Conservation (phyloP, 1,284 basidiomycete genomes). For the Cryptococcus maquisensis region DNA sequence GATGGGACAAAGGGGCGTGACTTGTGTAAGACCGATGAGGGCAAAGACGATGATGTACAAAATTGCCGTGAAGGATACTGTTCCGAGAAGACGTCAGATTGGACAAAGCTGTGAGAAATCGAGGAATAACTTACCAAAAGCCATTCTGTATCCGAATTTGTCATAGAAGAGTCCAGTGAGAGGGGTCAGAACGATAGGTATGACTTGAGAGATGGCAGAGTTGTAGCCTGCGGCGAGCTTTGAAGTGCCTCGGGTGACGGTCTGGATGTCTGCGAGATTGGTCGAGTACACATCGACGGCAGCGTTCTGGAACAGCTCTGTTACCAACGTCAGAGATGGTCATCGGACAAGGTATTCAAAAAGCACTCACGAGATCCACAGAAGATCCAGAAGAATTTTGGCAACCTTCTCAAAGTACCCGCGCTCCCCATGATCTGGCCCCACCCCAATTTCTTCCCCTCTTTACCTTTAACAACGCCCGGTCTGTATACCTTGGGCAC, state of each 20-base stretch:
- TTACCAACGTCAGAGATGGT: neutral
- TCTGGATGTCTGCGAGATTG: slow-evolving; percentile 50
- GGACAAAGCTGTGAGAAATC: neutral
- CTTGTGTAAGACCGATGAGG: slow-evolving; percentile 46
- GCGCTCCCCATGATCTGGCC: slow-evolving; percentile 13
- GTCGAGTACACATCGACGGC: slow-evolving; percentile 44
- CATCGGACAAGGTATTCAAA: slow-evolving; percentile 6
- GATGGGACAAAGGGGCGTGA: slow-evolving; percentile 47
- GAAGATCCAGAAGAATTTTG: slow-evolving; percentile 41
- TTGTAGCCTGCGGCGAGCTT: slow-evolving; percentile 50
- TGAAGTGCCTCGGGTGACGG: slow-evolving; percentile 45
- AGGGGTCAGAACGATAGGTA: slow-evolving; percentile 51
- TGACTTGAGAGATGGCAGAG: slow-evolving; percentile 43
- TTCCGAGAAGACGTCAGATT: neutral
- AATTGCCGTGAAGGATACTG: slow-evolving; percentile 33
- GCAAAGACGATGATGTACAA: slow-evolving; percentile 49
- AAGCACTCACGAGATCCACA: slow-evolving; percentile 28
- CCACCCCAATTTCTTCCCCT: slow-evolving; percentile 19
- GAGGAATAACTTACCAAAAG: slow-evolving; percentile 22
- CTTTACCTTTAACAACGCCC: slow-evolving; percentile 20
- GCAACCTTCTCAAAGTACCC: slow-evolving; percentile 18
- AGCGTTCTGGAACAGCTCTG: slow-evolving; percentile 43
- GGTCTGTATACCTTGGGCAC: slow-evolving; percentile 40
- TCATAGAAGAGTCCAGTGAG: slow-evolving; percentile 43
- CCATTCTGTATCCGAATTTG: slow-evolving; percentile 38